A percentile compares a stretch with the other conserved stretches of the same genome.
Evolutionary conservation across 768 basidiomycete genomes (phyloP).

Genomic region (Panellus pusillus): DNA sequence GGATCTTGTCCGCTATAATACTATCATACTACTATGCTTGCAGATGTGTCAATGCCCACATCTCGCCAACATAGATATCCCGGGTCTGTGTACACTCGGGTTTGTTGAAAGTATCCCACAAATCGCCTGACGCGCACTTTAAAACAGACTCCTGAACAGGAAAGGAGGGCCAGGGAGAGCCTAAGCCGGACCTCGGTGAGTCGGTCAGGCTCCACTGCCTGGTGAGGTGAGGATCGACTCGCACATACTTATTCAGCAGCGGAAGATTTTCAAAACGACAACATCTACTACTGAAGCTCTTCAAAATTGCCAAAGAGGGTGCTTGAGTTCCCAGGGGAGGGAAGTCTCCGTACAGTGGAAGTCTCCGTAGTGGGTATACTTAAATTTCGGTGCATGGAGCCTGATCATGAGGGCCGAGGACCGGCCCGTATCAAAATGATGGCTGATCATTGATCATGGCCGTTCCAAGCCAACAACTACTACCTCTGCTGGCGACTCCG

Average conservation of each 20-base stretch:
- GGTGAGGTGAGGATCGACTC: not conserved
- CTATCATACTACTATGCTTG: not conserved
- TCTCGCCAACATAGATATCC: slow-evolving; percentile 1
- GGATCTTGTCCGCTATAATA: not conserved
- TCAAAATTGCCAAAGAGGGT: slow-evolving; percentile 2
- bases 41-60: slow-evolving; percentile 2
- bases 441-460: too few species aligned
- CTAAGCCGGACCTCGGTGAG: not conserved
- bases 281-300: not conserved
- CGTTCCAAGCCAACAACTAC: too few species aligned
- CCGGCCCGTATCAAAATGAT: too few species aligned
- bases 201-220: too few species aligned
- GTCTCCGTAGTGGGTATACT: too few species aligned
- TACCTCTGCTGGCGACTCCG: too few species aligned
- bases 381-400: too few species aligned
- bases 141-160: not conserved
- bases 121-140: not conserved
- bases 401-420: too few species aligned
- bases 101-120: not conserved
- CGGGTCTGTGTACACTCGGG: not conserved
- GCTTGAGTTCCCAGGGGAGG: slow-evolving; percentile 1
- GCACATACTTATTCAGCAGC: not conserved
- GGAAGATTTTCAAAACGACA: not conserved
- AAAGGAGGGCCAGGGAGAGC: slow-evolving; percentile 6
- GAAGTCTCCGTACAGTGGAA: slow-evolving; percentile 1